A percentile compares a stretch with the other conserved stretches of the same genome.
phyloP scores from a whole-genome alignment of 176 grass and related monocot genomes.

The Oryza longistaminata region DNA sequence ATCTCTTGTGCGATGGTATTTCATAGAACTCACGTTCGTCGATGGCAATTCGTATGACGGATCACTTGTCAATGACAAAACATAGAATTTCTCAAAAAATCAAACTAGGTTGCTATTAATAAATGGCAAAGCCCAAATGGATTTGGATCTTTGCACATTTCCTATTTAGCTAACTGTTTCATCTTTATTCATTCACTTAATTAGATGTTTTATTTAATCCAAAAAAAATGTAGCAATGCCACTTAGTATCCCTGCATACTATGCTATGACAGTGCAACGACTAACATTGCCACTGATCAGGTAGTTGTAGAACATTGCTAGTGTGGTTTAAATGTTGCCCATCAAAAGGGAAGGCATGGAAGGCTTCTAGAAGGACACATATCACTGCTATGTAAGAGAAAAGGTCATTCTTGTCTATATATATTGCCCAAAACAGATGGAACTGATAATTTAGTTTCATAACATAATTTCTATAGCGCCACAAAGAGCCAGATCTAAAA shows the following conservation, averaged over 20 bases:
- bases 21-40: too few species aligned
- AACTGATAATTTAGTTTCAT: not conserved
- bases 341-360: not conserved
- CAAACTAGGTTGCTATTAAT: not conserved
- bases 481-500: not conserved
- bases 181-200: not conserved
- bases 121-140: not conserved
- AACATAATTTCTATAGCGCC: not conserved
- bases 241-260: not conserved
- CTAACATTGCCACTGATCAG: not conserved
- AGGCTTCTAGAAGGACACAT: not conserved
- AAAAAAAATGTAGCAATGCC: not conserved
- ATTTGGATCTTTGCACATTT: not conserved
- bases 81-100: too few species aligned
- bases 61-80: too few species aligned
- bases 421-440: not conserved
- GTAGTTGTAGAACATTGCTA: not conserved
- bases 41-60: too few species aligned
- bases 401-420: not conserved
- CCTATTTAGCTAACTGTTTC: not conserved
- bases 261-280: not conserved
- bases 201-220: not conserved
- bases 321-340: not conserved
- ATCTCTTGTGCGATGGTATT: too few species aligned
- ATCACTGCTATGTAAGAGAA: not conserved